These are phyloP conservation scores for Hemerocallis citrina DNA, from an alignment of 106 monocot genomes.

Conservation along the genomic window DNA sequence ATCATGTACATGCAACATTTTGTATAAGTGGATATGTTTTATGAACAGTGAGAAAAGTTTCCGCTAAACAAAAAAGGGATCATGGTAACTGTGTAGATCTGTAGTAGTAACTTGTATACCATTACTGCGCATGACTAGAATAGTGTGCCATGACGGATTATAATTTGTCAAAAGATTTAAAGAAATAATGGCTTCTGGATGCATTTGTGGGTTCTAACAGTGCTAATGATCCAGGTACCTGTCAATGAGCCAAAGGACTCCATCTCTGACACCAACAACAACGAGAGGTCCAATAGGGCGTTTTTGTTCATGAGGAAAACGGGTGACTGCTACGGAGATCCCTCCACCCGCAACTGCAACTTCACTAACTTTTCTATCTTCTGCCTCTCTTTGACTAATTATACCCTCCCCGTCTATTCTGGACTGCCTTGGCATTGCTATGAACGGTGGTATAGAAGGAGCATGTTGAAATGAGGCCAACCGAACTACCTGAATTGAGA, in stretches of 20 bases:
- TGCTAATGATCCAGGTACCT: slow-evolving; percentile 41
- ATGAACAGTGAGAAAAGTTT: too few species aligned
- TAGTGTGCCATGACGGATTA: neutral
- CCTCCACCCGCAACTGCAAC: slow-evolving; percentile 99
- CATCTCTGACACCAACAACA: slow-evolving; percentile 93
- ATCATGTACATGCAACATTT: too few species aligned
- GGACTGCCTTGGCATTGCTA: slow-evolving; percentile 77
- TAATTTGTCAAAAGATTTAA: neutral
- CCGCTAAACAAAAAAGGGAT: neutral
- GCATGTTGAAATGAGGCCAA: slow-evolving; percentile 97
- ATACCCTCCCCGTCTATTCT: slow-evolving; percentile 67
- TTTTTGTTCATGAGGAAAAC: slow-evolving; percentile 93
- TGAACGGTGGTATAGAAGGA: slow-evolving; percentile 94
- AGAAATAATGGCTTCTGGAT: neutral
- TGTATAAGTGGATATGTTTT: too few species aligned
- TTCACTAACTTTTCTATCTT: slow-evolving; percentile 73
- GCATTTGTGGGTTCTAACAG: neutral
- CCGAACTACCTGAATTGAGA: slow-evolving; percentile 66
- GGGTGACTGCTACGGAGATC: slow-evolving; percentile 89
- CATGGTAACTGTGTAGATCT: neutral
- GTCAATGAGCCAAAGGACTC: slow-evolving; percentile 96
- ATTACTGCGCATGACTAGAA: too few species aligned
- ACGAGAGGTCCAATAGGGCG: slow-evolving; percentile 90
- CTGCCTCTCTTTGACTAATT: slow-evolving; percentile 38
- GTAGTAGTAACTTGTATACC: neutral